phyloP scores from a whole-genome alignment of 768 basidiomycete genomes.

The Cyclocybe cylindracea region DNA sequence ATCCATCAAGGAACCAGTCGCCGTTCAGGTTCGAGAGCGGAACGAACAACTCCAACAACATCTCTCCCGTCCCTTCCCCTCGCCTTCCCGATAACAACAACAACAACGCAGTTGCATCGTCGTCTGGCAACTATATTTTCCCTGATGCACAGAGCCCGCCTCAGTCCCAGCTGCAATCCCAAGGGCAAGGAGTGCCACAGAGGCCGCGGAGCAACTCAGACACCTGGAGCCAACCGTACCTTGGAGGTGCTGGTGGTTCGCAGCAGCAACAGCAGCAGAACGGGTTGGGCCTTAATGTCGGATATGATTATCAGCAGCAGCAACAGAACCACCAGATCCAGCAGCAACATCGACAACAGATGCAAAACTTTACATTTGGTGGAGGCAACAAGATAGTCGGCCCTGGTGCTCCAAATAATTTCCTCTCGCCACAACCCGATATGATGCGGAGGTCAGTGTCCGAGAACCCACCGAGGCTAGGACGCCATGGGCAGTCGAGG shows the following conservation, averaged over 20 bases:
- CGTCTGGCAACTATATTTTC: slow-evolving; percentile 2
- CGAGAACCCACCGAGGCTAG: slow-evolving; percentile 36
- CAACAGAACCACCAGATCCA: slow-evolving; percentile 7
- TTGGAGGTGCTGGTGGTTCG: neutral
- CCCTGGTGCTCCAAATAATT: slow-evolving; percentile 18
- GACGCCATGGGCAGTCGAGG: slow-evolving; percentile 53
- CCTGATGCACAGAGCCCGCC: slow-evolving; percentile 17
- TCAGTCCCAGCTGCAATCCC: slow-evolving; percentile 10
- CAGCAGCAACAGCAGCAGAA: slow-evolving; percentile 5
- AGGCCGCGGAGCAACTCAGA: slow-evolving; percentile 64
- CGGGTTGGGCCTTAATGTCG: neutral
- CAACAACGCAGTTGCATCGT: neutral
- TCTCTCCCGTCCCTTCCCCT: neutral
- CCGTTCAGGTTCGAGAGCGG: neutral
- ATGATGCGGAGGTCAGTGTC: slow-evolving; percentile 54
- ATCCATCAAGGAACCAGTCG: slow-evolving; percentile 5
- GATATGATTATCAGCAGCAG: neutral
- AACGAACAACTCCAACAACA: neutral
- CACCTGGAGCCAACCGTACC: slow-evolving; percentile 25
- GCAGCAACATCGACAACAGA: slow-evolving; percentile 23
- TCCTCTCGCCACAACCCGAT: slow-evolving; percentile 32
- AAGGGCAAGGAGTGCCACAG: slow-evolving; percentile 21
- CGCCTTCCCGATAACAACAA: neutral
- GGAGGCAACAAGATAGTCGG: slow-evolving; percentile 9
- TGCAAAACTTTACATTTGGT: slow-evolving; percentile 28